A percentile compares a stretch with the other conserved stretches of the same genome.
Conservation (phyloP, 2,329 filamentous ascomycete species). For the Hypoxylon sp. region DNA sequence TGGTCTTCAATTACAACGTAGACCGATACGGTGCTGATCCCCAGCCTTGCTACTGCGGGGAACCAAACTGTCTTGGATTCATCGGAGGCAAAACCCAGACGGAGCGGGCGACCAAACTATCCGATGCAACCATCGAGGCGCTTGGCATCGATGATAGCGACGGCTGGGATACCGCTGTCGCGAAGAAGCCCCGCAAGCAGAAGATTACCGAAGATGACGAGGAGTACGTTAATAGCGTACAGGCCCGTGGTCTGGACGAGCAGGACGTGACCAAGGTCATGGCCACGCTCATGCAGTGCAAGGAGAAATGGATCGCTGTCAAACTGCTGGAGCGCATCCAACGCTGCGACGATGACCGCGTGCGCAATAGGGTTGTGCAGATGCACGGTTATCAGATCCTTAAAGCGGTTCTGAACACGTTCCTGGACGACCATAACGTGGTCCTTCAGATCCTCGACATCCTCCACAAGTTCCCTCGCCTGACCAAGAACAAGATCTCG, state of each 20-base stretch:
- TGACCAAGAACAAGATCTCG: constrained; percentile 96
- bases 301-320: constrained; percentile 99
- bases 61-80: constrained; percentile 93
- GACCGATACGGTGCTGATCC: constrained; percentile 97
- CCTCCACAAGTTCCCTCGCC: constrained; percentile 83
- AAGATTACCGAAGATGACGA: constrained; percentile 90
- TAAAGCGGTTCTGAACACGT: constrained; percentile 84
- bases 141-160: constrained; percentile 93
- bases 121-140: constrained; percentile 88
- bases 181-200: constrained; percentile 93
- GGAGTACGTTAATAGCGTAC: constrained; percentile 86
- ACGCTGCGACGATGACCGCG: constrained; percentile 82
- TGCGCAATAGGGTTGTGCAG: constrained; percentile 86
- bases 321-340: constrained; percentile 92
- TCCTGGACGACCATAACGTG: constrained; percentile 88
- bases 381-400: constrained; percentile 98
- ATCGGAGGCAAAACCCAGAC: constrained; percentile 98
- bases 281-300: constrained; percentile 93
- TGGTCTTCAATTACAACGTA: constrained; percentile 99
- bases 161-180: constrained; percentile 88
- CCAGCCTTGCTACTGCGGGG: constrained; percentile 95
- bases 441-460: constrained; percentile 90
- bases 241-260: constrained; percentile 46
- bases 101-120: constrained; percentile 90
- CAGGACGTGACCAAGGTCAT: constrained; percentile 48